Conservation (phyloP, 805 yeast species). For the Ogataea henricii region DNA sequence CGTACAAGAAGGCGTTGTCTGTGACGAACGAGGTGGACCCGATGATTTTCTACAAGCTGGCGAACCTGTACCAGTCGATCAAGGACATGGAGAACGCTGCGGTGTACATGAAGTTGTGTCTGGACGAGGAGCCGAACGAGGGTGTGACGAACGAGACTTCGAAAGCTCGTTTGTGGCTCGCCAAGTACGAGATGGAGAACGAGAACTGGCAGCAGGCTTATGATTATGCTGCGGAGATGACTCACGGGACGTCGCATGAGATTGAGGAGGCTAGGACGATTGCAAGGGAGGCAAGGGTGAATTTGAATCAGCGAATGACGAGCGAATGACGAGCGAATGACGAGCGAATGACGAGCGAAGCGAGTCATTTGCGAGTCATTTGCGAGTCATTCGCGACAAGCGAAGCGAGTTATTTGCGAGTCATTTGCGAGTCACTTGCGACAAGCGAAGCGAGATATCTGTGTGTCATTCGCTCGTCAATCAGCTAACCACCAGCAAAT, state of each 20-base stretch:
- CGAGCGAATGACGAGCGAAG: neutral
- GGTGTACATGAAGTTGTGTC: conserved; percentile 64
- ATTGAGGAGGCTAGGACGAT: conserved; percentile 87
- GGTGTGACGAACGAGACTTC: conserved; percentile 73
- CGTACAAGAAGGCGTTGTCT: conserved; percentile 75
- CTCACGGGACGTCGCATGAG: conserved; percentile 76
- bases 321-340: neutral
- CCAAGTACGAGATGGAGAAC: conserved; percentile 59
- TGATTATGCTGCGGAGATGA: conserved; percentile 68
- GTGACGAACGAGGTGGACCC: conserved; percentile 54
- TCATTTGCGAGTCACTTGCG: too few species aligned
- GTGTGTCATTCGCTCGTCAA: too few species aligned
- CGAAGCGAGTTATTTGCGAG: too few species aligned
- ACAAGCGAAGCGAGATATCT: too few species aligned
- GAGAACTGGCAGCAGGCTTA: conserved; percentile 69
- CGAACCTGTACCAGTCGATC: conserved; percentile 60
- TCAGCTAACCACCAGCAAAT: too few species aligned
- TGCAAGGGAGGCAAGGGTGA: conserved; percentile 72
- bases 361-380: neutral
- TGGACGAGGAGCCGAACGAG: conserved; percentile 63
- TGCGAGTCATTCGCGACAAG: too few species aligned
- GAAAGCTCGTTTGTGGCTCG: conserved; percentile 86
- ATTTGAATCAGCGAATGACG: conserved; percentile 36
- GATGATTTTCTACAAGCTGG: conserved; percentile 63
- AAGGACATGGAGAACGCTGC: conserved; percentile 56